phyloP scores from a whole-genome alignment of 257 asterid species.

The Agastache rugosa region DNA sequence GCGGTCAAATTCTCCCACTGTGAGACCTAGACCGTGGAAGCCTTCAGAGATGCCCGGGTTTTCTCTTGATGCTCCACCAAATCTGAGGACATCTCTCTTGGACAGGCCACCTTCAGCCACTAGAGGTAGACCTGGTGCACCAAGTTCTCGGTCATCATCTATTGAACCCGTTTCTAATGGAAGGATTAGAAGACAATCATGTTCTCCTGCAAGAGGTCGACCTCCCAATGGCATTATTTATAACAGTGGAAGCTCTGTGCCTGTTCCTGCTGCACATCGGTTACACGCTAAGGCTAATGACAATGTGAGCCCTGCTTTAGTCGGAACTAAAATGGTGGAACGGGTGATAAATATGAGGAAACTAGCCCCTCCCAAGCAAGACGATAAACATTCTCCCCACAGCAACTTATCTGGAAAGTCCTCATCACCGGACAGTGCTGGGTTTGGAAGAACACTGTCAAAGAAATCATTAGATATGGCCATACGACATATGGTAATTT shows the following conservation, averaged over 20 bases:
- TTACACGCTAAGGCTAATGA: slow-evolving; percentile 94
- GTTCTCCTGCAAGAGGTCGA: slow-evolving; percentile 96
- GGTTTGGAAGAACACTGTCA: slow-evolving; percentile 94
- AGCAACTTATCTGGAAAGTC: slow-evolving; percentile 89
- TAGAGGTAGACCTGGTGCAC: slow-evolving; percentile 96
- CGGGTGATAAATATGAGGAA: slow-evolving; percentile 97
- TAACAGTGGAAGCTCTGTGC: slow-evolving; percentile 94
- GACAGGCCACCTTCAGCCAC: slow-evolving; percentile 93
- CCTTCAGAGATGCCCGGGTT: slow-evolving; percentile 98
- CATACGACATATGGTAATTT: slow-evolving; percentile 92
- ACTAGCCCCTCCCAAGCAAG: slow-evolving; percentile 87
- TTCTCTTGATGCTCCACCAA: slow-evolving; percentile 95
- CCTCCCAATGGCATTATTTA: slow-evolving; percentile 85
- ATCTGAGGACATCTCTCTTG: slow-evolving; percentile 79
- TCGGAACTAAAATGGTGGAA: slow-evolving; percentile 97
- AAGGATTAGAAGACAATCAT: slow-evolving; percentile 87
- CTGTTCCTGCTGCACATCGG: slow-evolving; percentile 65
- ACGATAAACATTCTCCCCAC: slow-evolving; percentile 79
- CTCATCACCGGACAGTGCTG: slow-evolving; percentile 88
- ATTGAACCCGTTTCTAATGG: slow-evolving; percentile 84
- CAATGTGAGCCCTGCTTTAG: slow-evolving; percentile 79
- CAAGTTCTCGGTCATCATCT: slow-evolving; percentile 84
- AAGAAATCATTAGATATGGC: slow-evolving; percentile 99
- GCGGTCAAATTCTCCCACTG: slow-evolving; percentile 79
- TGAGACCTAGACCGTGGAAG: slow-evolving; percentile 89